Evolutionary conservation across 345 rosid genomes (phyloP), one percentile per base, ranked within the genome.

Genomic region (Durio zibethinus): DNA sequence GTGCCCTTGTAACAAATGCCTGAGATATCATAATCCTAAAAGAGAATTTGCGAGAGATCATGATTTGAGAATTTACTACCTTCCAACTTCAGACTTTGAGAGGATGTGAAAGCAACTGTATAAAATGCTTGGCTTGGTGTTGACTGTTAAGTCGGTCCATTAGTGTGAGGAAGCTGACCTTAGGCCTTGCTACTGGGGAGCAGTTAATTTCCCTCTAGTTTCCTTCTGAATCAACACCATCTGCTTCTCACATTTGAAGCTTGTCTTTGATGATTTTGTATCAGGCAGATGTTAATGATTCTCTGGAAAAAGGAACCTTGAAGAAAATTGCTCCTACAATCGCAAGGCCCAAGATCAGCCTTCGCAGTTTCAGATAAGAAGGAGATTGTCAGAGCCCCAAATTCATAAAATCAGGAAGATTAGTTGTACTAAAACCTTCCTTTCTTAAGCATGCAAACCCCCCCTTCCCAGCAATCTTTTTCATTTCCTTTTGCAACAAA

Each of bases 101-200:
- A 59, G 15, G 4, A 59, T 59, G 5, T 25, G 33, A 6, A 57
- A 57, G 63, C 35, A 25, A 3, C 33, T 10, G 16, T 59, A 27
- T 59, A 11, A 59, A 29, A 27, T 11, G 10, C 16, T 27, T 15
- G 64, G 20, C 54, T 48, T 48, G 20, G 54, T 48, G 10, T 48
- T n/a, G n/a, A n/a, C n/a, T n/a, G n/a, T 47, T 47, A 4, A 48
- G 20, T 2, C 40, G 6, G 5, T 48, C 54, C 54, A 48, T 48
- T 21, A 36, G 40, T 36, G 40, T 36, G 6, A 36, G 40, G 40
- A 56, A 9, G 61, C 27, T 56, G 61, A 56, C 2, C 25, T 56
- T 21, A 21, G 61, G 61, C 61, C 71, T 77, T 48, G 47, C 74
- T 57, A 59, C 25, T 59, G 38, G 67, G 68, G 74, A 64, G 74